phyloP scores from a whole-genome alignment of 202 grass and related monocot species.

The Elaeis oleifera region DNA sequence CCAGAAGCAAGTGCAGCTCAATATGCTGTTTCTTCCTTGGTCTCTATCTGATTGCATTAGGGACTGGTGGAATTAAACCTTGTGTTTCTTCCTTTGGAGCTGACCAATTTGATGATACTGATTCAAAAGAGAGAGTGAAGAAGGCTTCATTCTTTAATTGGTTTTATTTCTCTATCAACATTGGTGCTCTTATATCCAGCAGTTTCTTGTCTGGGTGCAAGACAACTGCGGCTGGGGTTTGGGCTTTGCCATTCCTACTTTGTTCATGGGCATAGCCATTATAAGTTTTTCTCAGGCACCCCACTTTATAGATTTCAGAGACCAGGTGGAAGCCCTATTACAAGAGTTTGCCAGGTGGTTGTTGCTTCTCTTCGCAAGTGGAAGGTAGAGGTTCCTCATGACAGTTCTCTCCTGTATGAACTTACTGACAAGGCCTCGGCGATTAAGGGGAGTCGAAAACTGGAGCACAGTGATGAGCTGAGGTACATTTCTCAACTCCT shows the following conservation, averaged over 20 bases:
- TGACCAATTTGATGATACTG: constrained; percentile 84
- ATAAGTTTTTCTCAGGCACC: constrained; percentile 56
- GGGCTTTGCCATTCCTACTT: constrained; percentile 63
- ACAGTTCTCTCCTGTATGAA: constrained; percentile 57
- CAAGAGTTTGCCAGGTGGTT: constrained; percentile 67
- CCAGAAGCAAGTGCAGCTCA: constrained; percentile 47
- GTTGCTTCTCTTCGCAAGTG: constrained; percentile 55
- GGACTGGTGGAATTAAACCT: constrained; percentile 78
- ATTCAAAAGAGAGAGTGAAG: constrained; percentile 46
- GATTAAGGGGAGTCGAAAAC: constrained; percentile 66
- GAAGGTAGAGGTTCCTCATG: constrained; percentile 34
- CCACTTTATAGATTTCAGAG: constrained; percentile 70
- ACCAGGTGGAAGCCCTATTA: constrained; percentile 66
- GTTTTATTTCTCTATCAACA: constrained; percentile 79
- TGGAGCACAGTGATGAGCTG: constrained; percentile 61
- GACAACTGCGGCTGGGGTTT: constrained; percentile 80
- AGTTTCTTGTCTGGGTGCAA: constrained; percentile 75
- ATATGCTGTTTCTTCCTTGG: constrained; percentile 48
- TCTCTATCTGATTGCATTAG: constrained; percentile 67
- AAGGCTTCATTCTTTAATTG: constrained; percentile 83
- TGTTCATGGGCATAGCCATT: constrained; percentile 67
- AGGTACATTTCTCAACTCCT: constrained; percentile 17
- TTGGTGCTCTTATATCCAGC: constrained; percentile 53
- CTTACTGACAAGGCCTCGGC: constrained; percentile 42
- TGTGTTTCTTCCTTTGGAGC: constrained; percentile 83